A percentile compares a stretch with the other conserved stretches of the same genome.
Conservation (phyloP, 768 basidiomycete genomes). For the Pleurotus giganteus region DNA sequence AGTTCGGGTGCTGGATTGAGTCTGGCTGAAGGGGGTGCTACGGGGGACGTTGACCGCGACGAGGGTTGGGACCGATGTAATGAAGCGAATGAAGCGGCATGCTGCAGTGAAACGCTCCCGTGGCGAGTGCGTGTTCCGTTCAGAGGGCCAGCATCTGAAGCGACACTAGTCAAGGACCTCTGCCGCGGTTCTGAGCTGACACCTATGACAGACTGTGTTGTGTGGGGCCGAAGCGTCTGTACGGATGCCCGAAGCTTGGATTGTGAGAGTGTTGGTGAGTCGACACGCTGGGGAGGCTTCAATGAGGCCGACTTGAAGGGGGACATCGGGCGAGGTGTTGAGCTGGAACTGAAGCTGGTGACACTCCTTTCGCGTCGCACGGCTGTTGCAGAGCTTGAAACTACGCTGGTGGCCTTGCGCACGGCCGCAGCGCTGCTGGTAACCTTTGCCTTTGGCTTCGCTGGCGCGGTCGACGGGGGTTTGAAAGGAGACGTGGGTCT, state of each 20-base stretch:
- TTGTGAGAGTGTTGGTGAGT: slow-evolving; percentile 17
- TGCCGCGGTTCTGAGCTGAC: slow-evolving; percentile 30
- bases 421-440: slow-evolving; percentile 47
- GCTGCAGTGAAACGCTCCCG: slow-evolving; percentile 33
- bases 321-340: slow-evolving; percentile 37
- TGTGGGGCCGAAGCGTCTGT: slow-evolving; percentile 27
- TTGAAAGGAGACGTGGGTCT: slow-evolving; percentile 42
- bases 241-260: slow-evolving; percentile 22
- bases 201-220: slow-evolving; percentile 29
- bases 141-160: slow-evolving; percentile 20
- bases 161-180: slow-evolving; percentile 23
- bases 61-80: slow-evolving; percentile 25
- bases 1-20: slow-evolving; percentile 15
- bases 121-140: slow-evolving; percentile 20
- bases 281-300: slow-evolving; percentile 33
- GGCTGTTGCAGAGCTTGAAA: slow-evolving; percentile 15
- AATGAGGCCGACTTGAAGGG: slow-evolving; percentile 42
- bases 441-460: slow-evolving; percentile 59
- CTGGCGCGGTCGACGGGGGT: slow-evolving; percentile 23
- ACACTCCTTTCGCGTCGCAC: slow-evolving; percentile 10
- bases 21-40: slow-evolving; percentile 11
- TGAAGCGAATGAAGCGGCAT: slow-evolving; percentile 35
- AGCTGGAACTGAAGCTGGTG: slow-evolving; percentile 14
- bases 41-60: slow-evolving; percentile 18
- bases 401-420: slow-evolving; percentile 25